Evolutionary conservation across 225 moss, liverwort and hornwort genomes (phyloP).

Genomic region (Takakia lepidozioides): DNA sequence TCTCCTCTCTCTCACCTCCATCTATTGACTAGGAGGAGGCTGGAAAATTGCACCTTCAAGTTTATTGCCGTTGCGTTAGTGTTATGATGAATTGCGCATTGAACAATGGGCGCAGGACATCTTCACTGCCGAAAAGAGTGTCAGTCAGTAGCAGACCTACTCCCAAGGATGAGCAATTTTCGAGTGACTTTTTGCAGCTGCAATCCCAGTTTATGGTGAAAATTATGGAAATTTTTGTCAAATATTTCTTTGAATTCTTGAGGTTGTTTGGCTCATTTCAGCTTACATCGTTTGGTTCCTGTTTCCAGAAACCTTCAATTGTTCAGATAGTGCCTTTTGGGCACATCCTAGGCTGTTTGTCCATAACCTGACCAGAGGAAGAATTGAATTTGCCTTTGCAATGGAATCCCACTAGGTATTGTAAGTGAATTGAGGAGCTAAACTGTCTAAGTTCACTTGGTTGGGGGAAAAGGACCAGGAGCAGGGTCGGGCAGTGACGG

Average conservation of each 20-base stretch:
- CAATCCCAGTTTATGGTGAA: conserved; percentile 71
- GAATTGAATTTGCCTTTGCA: not conserved
- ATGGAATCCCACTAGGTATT: too few relatives aligned
- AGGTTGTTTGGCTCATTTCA: not conserved
- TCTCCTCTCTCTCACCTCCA: not conserved
- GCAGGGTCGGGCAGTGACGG: conserved; percentile 70
- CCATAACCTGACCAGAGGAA: too few relatives aligned
- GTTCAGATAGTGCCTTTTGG: too few relatives aligned
- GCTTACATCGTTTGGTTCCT: too few relatives aligned
- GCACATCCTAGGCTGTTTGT: too few relatives aligned
- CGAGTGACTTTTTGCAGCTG: conserved; percentile 67
- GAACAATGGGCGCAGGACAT: conserved; percentile 24
- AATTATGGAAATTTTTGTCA: not conserved
- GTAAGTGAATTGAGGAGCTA: too few relatives aligned
- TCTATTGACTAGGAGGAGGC: not conserved
- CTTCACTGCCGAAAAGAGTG: conserved; percentile 45
- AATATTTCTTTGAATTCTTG: not conserved
- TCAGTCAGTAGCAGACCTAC: conserved; percentile 44
- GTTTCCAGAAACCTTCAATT: too few relatives aligned
- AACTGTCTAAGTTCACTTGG: not conserved
- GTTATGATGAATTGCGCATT: not conserved
- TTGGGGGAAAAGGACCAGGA: conserved; percentile 61
- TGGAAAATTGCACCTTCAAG: not conserved
- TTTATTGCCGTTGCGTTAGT: not conserved
- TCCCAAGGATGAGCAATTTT: conserved; percentile 89